These are phyloP conservation scores for Fragaria nilgerrensis DNA, from an alignment of 306 rosid species.

Conservation along the genomic window DNA sequence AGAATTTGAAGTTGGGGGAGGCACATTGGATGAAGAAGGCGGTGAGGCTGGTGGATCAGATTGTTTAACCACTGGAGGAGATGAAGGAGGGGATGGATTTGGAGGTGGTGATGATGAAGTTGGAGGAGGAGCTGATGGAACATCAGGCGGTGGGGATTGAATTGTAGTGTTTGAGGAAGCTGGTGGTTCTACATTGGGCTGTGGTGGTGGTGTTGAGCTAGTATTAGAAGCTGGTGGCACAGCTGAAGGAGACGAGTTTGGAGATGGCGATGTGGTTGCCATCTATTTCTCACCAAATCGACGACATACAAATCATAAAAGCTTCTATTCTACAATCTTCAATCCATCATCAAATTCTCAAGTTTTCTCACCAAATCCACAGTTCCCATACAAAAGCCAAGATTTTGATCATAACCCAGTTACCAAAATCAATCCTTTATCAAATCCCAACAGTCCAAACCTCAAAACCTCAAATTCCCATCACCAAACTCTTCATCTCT, in stretches of 20 bases:
- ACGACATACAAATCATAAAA: constrained; percentile 4
- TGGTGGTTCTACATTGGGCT: constrained; percentile 28
- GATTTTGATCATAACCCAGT: constrained; percentile 20
- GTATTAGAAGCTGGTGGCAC: constrained; percentile 40
- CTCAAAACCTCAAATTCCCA: constrained; percentile 21
- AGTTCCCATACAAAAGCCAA: neutral
- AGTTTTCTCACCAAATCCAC: constrained; percentile 11
- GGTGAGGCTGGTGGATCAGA: constrained; percentile 23
- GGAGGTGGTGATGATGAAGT: constrained; percentile 22
- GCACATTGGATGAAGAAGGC: neutral
- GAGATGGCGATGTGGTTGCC: constrained; percentile 67
- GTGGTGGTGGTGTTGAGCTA: constrained; percentile 28
- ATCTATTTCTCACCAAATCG: constrained; percentile 35
- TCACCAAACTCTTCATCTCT: constrained; percentile 26
- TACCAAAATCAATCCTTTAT: constrained; percentile 19
- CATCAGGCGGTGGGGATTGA: constrained; percentile 41
- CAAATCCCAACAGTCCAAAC: constrained; percentile 19
- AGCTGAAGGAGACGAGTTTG: constrained; percentile 41
- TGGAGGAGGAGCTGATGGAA: constrained; percentile 33
- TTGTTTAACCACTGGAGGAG: constrained; percentile 25
- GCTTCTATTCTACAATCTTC: constrained; percentile 23
- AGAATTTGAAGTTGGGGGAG: constrained; percentile 13
- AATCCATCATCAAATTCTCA: constrained; percentile 8
- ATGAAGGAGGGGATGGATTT: constrained; percentile 7
- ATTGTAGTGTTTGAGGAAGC: constrained; percentile 29